These are phyloP conservation scores for Antrodiella citrinella DNA, from an alignment of 768 basidiomycete species.

Conservation along the genomic window DNA sequence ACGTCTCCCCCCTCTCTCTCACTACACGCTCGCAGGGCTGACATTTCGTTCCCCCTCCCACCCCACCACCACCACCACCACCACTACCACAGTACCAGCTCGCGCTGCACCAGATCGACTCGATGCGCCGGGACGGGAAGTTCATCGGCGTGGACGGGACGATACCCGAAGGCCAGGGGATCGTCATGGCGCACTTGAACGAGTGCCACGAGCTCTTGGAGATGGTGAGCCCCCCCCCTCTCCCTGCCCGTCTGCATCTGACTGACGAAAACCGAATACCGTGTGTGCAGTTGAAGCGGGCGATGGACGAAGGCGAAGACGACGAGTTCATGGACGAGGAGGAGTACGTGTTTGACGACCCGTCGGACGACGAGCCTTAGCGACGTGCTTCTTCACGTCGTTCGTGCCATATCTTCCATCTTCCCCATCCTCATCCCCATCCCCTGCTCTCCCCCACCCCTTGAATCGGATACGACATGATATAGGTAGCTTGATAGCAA, in stretches of 20 bases:
- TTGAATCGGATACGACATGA: too few relatives aligned
- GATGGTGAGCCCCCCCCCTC: slow-evolving; percentile 51
- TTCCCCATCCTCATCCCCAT: not conserved
- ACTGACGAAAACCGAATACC: not conserved
- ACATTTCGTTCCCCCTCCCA: not conserved
- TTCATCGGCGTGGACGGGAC: slow-evolving; percentile 83
- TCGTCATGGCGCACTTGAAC: slow-evolving; percentile 90
- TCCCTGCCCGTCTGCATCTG: not conserved
- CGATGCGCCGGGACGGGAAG: slow-evolving; percentile 86
- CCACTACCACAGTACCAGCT: slow-evolving; percentile 69
- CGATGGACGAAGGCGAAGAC: slow-evolving; percentile 69
- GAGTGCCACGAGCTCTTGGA: slow-evolving; percentile 95
- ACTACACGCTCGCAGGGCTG: slow-evolving; percentile 1
- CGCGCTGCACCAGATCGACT: slow-evolving; percentile 92
- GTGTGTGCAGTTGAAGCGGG: slow-evolving; percentile 59
- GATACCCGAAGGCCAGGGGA: slow-evolving; percentile 94
- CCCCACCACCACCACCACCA: slow-evolving; percentile 2
- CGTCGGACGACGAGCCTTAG: not conserved
- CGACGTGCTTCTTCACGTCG: not conserved
- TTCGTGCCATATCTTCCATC: too few relatives aligned
- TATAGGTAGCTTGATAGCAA: too few relatives aligned
- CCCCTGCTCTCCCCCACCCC: not conserved
- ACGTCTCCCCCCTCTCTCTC: slow-evolving; percentile 25
- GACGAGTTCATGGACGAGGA: slow-evolving; percentile 35
- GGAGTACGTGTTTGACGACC: slow-evolving; percentile 23